Evolutionary conservation across 139 green algal species (phyloP).

Genomic region (Chlorella sp.): DNA sequence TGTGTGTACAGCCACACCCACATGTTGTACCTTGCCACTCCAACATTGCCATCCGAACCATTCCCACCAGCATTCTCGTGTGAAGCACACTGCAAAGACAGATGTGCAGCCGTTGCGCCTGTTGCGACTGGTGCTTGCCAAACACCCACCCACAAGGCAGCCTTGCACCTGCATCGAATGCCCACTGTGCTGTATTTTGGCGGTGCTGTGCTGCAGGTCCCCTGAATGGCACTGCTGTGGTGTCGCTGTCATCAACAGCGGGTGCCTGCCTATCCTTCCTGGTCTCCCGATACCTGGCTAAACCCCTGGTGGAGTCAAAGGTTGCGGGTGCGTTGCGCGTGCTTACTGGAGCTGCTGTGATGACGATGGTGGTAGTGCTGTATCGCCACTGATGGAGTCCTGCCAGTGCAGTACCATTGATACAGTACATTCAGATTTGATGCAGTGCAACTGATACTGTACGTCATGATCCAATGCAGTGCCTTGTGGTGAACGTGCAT

Average conservation of each 20-base stretch:
- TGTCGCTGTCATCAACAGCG: conserved; percentile 52
- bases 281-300: conserved; percentile 51
- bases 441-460: neutral
- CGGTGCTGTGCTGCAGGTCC: conserved; percentile 35
- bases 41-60: too few species aligned
- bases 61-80: too few species aligned
- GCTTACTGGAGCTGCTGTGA: too few species aligned
- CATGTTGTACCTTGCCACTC: too few species aligned
- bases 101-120: neutral
- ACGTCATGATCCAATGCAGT: neutral
- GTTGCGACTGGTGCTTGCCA: neutral
- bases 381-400: neutral
- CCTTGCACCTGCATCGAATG: neutral
- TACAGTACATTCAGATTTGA: neutral
- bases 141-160: neutral
- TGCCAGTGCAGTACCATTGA: neutral
- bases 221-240: conserved; percentile 48
- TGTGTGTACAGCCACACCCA: too few species aligned
- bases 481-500: neutral
- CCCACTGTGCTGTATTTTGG: neutral
- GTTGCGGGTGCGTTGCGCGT: conserved; percentile 37
- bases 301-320: conserved; percentile 37
- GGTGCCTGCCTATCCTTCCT: conserved; percentile 61
- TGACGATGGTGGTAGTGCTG: too few species aligned
- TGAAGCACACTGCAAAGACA: too few species aligned